Evolutionary conservation across 2,329 filamentous ascomycete genomes (phyloP).

Genomic region (Kalaharituber pfeilii): DNA sequence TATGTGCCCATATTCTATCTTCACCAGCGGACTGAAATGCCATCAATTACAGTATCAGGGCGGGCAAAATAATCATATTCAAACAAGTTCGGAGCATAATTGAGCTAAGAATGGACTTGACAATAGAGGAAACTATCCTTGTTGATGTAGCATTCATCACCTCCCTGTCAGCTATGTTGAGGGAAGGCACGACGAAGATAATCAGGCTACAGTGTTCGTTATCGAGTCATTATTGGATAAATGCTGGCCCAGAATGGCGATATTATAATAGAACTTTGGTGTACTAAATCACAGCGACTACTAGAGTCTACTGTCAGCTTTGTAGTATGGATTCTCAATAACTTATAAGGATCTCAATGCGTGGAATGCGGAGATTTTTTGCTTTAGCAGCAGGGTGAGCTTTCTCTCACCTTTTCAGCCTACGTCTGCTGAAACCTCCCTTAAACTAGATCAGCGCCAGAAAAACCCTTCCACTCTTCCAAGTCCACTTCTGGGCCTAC

Average conservation of each 20-base stretch:
- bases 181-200: constrained; percentile 45
- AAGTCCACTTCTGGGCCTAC: too few species aligned
- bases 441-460: too few species aligned
- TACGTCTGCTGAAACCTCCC: too few species aligned
- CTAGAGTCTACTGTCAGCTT: too few species aligned
- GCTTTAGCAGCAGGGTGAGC: too few species aligned
- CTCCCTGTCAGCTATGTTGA: constrained; percentile 54
- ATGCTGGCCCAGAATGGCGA: constrained; percentile 49
- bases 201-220: constrained; percentile 40
- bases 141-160: constrained; percentile 58
- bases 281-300: too few species aligned
- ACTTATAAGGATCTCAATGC: too few species aligned
- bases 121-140: constrained; percentile 24
- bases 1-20: constrained; percentile 74
- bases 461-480: too few species aligned
- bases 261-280: constrained; percentile 62
- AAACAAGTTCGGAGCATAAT: constrained; percentile 72
- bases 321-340: too few species aligned
- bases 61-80: constrained; percentile 78
- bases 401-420: too few species aligned
- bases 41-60: constrained; percentile 68
- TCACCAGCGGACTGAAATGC: constrained; percentile 69
- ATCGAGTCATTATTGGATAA: constrained; percentile 39
- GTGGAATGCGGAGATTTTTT: too few species aligned
- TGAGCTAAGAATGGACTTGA: too few species aligned